Evolutionary conservation across 345 rosid genomes (phyloP).

Genomic region (Citrus inodora): DNA sequence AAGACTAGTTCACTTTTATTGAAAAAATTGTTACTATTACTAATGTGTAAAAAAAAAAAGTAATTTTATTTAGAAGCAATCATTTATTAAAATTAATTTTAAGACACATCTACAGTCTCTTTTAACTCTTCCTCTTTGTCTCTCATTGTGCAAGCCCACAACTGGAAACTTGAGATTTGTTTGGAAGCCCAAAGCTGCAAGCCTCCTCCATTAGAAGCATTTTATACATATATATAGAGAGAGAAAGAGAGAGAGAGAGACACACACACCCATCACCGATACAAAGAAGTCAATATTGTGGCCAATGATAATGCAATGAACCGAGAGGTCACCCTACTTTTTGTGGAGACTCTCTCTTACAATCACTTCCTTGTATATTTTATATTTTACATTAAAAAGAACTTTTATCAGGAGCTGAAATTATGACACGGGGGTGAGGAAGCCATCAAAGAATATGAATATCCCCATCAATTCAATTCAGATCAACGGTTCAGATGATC

Average conservation of each 20-base stretch:
- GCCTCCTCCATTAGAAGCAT: neutral
- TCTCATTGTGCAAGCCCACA: neutral
- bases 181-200: neutral
- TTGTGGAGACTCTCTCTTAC: neutral
- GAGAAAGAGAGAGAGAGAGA: too few relatives aligned
- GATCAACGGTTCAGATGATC: constrained; percentile 21
- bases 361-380: too few relatives aligned
- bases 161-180: neutral
- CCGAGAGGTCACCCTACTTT: too few relatives aligned
- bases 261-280: too few relatives aligned
- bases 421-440: neutral
- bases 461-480: constrained; percentile 16
- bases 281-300: neutral
- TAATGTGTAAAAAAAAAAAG: too few relatives aligned
- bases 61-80: too few relatives aligned
- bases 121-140: neutral
- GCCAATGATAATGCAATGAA: neutral
- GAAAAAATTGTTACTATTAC: too few relatives aligned
- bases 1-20: too few relatives aligned
- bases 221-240: rapidly evolving
- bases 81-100: too few relatives aligned
- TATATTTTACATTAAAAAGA: neutral
- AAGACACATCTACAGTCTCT: neutral
- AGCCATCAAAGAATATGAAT: constrained; percentile 6
- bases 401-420: neutral